Base-by-base conservation (phyloP, 179 eudicot species). In the Dionaea muscipula region DNA sequence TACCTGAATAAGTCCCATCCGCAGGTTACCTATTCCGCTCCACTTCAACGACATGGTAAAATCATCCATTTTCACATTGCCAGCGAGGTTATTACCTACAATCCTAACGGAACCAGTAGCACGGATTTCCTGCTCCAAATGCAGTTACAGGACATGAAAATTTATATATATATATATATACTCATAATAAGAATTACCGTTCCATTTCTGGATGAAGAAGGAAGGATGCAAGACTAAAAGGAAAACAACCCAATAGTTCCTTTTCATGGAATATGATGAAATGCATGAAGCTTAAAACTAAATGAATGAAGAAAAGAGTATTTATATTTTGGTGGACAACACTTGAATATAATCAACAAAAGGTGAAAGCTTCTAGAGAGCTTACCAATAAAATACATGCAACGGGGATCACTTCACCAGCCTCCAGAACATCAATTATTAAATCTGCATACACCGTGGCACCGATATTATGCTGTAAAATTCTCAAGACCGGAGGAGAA, bases 351-450 rank as follows among this genome's bases (percentile, higher is more conserved):
- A n/a, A n/a, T n/a, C n/a, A n/a, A n/a, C n/a, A n/a, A n/a, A n/a
- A n/a, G n/a, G n/a, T n/a, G n/a, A n/a, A n/a, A n/a, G n/a, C n/a
- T 43, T 43, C 3, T 3, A 16, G 21, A 13, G 7, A 43, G 56
- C 84, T 78, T 76, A 90, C 97, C 82, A 69, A 20, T 47, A 79
- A 82, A 52, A 90, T 73, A 68, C 94, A 80, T 24, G 77, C 80
- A 71, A 86, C 97, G 13, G 94, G 85, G 65, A 86, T 72, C 33
- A 73, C 72, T 71, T 90, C 74, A 23, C 67, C 86, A 17, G 35
- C 83, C 55, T 83, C 85, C 56, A 83, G 39, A 60, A 90, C 94
- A 63, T 86, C 68, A 56, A 90, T 68, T 25, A 73, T 77, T 57
- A 86, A 66, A 57, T 86, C 81, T 49, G 64, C 65, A 55, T 71